These are phyloP conservation scores for Hygrophoropsis aurantiaca DNA, from an alignment of 768 basidiomycete genomes.

Conservation along the genomic window DNA sequence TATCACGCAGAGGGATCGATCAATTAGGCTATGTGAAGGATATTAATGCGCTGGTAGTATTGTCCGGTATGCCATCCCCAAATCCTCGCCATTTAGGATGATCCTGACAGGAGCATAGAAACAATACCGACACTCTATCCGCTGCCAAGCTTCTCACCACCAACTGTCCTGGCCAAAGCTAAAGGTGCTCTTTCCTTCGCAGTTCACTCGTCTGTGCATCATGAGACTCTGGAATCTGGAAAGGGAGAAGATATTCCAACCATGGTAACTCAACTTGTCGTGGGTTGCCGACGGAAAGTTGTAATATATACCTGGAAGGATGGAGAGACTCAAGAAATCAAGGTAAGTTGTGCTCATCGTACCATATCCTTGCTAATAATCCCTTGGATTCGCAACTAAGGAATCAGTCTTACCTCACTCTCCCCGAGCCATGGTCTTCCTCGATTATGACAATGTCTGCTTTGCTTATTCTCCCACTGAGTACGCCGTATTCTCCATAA, in stretches of 20 bases:
- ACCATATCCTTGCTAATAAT: background rate
- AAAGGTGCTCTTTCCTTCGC: constrained; percentile 85
- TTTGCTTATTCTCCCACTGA: constrained; percentile 77
- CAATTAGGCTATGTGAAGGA: constrained; percentile 85
- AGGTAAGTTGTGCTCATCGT: constrained; percentile 42
- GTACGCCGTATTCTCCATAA: constrained; percentile 67
- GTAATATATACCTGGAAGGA: constrained; percentile 87
- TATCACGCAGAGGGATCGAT: constrained; percentile 75
- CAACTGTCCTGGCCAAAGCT: constrained; percentile 72
- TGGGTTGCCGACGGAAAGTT: constrained; percentile 85
- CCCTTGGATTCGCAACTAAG: constrained; percentile 35
- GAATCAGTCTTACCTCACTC: constrained; percentile 87
- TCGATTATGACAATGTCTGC: constrained; percentile 58
- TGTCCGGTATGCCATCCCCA: constrained; percentile 64
- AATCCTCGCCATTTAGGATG: background rate
- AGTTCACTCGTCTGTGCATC: constrained; percentile 60
- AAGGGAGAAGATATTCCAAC: constrained; percentile 54
- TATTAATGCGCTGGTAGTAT: constrained; percentile 78
- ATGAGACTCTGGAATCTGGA: constrained; percentile 21
- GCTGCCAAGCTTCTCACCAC: constrained; percentile 67
- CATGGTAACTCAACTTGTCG: constrained; percentile 71
- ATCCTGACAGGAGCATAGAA: constrained; percentile 45
- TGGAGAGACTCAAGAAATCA: constrained; percentile 71
- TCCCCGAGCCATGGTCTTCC: constrained; percentile 79
- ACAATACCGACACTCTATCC: constrained; percentile 72